Evolutionary conservation across 257 asterid genomes (phyloP).

Genomic region (Salvia miltiorrhiza): DNA sequence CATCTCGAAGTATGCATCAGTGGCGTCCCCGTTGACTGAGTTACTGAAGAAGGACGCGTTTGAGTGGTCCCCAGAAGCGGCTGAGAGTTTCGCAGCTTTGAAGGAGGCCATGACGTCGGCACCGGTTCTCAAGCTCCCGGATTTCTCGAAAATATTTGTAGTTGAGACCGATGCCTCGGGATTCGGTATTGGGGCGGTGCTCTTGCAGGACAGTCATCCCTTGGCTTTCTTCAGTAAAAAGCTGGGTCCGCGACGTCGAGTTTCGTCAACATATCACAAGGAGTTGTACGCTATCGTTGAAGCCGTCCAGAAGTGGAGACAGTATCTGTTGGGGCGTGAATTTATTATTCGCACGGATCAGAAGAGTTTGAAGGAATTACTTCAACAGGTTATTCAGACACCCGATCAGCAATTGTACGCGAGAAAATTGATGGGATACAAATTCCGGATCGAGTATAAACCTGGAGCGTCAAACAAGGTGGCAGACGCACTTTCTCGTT

Average conservation of each 20-base stretch:
- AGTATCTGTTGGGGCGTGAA: not conserved
- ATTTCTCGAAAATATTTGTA: no score
- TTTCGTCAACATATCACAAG: not conserved
- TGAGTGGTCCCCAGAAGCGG: not conserved
- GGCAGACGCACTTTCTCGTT: no score
- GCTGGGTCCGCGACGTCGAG: not conserved
- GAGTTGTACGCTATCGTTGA: not conserved
- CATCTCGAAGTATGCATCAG: not conserved
- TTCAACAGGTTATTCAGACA: no score
- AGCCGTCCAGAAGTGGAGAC: not conserved
- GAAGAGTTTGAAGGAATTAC: not conserved
- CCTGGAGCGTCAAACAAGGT: no score
- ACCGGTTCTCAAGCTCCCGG: not conserved
- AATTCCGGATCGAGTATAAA: no score
- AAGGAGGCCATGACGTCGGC: not conserved
- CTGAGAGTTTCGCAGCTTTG: not conserved
- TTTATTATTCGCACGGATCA: not conserved
- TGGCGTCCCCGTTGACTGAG: not conserved
- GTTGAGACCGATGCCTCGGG: no score
- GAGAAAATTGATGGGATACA: no score
- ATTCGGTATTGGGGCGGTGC: no score
- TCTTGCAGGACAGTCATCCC: no score
- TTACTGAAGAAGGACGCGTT: not conserved
- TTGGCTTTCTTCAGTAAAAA: no score
- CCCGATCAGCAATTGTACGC: no score